phyloP scores from a whole-genome alignment of 1,284 basidiomycete genomes.

The Takashimella koratensis region DNA sequence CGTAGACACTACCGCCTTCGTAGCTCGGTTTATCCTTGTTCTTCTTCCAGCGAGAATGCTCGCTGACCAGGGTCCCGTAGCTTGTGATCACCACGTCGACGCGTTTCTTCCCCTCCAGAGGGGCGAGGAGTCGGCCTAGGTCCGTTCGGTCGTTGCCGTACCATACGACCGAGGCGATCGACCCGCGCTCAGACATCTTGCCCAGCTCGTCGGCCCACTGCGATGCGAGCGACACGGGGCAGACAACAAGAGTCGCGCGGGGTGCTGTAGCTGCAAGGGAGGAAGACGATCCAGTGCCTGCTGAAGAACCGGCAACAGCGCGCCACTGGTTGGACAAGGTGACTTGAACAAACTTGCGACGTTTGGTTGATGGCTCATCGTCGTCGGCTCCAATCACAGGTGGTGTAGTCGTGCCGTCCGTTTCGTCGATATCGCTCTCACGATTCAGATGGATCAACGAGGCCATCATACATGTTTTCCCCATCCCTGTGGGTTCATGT shows the following conservation, averaged over 20 bases:
- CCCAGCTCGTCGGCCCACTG: slow-evolving; percentile 90
- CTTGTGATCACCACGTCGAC: slow-evolving; percentile 84
- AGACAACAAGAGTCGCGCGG: slow-evolving; percentile 65
- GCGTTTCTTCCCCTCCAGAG: slow-evolving; percentile 50
- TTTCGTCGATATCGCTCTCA: slow-evolving; percentile 50
- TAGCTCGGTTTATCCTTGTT: slow-evolving; percentile 55
- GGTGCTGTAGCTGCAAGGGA: slow-evolving; percentile 11
- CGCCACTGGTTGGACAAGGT: slow-evolving; percentile 48
- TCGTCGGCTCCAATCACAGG: slow-evolving; percentile 7
- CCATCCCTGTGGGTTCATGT: slow-evolving; percentile 66
- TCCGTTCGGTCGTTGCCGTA: slow-evolving; percentile 78
- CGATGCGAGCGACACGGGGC: slow-evolving; percentile 81
- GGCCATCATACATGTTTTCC: slow-evolving; percentile 90
- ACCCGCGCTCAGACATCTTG: slow-evolving; percentile 61
- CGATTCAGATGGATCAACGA: slow-evolving; percentile 80
- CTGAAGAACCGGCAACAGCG: slow-evolving; percentile 21
- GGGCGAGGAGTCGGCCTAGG: slow-evolving; percentile 60
- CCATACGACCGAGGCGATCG: slow-evolving; percentile 66
- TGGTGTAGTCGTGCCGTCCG: slow-evolving; percentile 8
- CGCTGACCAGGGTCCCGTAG: slow-evolving; percentile 81
- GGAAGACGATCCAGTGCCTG: neutral
- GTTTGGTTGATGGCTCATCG: slow-evolving; percentile 22
- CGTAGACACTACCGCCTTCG: slow-evolving; percentile 56
- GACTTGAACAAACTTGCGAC: slow-evolving; percentile 46
- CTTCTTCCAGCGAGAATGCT: slow-evolving; percentile 62